phyloP scores from a whole-genome alignment of 2,329 filamentous ascomycete species.

The Exophiala sp. region DNA sequence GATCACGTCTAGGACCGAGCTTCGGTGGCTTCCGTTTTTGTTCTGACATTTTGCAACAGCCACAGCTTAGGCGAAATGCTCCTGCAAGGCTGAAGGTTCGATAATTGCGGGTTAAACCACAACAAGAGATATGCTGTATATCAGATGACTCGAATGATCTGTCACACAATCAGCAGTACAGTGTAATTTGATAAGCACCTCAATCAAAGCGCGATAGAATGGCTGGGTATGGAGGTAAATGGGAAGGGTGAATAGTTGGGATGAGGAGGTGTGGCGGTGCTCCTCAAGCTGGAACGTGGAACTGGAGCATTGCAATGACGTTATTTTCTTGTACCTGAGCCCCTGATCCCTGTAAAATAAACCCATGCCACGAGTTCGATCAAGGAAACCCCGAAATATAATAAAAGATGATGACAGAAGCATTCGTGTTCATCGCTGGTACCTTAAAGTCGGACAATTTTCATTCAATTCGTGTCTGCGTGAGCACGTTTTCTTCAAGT shows the following conservation, averaged over 20 bases:
- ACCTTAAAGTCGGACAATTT: neutral
- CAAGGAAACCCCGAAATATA: neutral
- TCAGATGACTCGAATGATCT: no score
- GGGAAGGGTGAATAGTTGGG: neutral
- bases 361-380: no score
- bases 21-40: no score
- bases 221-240: neutral
- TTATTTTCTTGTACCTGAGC: neutral
- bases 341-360: no score
- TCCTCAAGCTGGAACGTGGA: constrained; percentile 1
- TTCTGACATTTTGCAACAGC: no score
- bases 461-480: constrained; percentile 8
- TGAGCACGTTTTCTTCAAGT: constrained; percentile 6
- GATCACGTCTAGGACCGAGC: no score
- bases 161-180: neutral
- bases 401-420: neutral
- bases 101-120: no score
- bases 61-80: no score
- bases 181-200: neutral
- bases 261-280: constrained; percentile 22
- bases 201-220: neutral
- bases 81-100: no score
- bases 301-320: constrained; percentile 6
- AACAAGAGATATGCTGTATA: no score
- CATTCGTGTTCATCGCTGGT: no score